Evolutionary conservation across 441 rosid species (phyloP).

Genomic region (Heliophila coronopifolia): DNA sequence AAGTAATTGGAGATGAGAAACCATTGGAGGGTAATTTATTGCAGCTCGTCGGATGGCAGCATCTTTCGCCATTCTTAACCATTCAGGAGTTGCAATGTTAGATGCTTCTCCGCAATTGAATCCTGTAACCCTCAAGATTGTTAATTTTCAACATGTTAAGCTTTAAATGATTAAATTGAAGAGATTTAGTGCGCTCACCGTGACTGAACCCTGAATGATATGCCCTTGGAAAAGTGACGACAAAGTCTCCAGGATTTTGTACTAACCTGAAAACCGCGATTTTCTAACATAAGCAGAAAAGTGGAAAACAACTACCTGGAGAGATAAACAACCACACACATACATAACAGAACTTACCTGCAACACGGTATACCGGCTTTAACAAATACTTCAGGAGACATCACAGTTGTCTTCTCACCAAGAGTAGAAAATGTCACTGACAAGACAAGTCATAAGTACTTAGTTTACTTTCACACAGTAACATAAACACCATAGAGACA

Average conservation of each 20-base stretch:
- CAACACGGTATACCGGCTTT: conserved; percentile 92
- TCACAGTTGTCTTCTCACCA: conserved; percentile 96
- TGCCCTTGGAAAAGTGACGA: conserved; percentile 97
- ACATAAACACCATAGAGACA: conserved; percentile 1
- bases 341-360: conserved; percentile 48
- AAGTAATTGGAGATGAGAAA: conserved; percentile 95
- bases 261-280: conserved; percentile 63
- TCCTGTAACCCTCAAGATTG: conserved; percentile 35
- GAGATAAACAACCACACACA: conserved; percentile 24
- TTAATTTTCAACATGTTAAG: conserved; percentile 13
- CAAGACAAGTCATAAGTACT: conserved; percentile 9
- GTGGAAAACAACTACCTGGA: background rate
- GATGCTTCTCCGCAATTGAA: conserved; percentile 87
- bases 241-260: conserved; percentile 98
- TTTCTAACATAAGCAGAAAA: background rate
- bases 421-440: conserved; percentile 80
- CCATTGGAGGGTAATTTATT: conserved; percentile 93
- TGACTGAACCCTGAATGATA: conserved; percentile 98
- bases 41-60: conserved; percentile 98
- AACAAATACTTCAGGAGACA: conserved; percentile 94
- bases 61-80: conserved; percentile 82
- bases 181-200: conserved; percentile 42
- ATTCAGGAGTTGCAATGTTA: conserved; percentile 90
- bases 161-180: conserved; percentile 11
- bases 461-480: conserved; percentile 10